phyloP scores from a whole-genome alignment of 495 filamentous ascomycete species.

The Jackrogersella minutella region DNA sequence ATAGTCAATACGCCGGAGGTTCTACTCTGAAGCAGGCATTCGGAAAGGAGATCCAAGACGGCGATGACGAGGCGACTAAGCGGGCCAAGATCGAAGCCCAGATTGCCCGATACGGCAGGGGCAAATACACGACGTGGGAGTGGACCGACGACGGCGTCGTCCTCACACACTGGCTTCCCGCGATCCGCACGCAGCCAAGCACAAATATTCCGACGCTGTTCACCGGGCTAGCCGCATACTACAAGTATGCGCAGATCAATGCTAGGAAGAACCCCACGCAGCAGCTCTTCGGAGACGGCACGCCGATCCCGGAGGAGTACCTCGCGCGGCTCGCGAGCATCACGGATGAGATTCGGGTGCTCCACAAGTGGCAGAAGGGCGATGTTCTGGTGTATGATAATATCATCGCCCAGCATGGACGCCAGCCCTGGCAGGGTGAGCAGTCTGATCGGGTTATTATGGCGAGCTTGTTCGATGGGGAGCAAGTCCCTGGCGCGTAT shows the following conservation, averaged over 20 bases:
- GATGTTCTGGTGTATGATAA: constrained; percentile 59
- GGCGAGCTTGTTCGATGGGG: constrained; percentile 54
- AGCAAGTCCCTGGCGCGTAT: constrained; percentile 55
- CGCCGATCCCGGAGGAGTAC: constrained; percentile 60
- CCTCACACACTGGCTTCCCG: constrained; percentile 49
- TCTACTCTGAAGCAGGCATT: constrained; percentile 63
- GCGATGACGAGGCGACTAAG: constrained; percentile 53
- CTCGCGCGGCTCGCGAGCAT: constrained; percentile 55
- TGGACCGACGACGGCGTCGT: constrained; percentile 57
- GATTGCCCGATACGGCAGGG: constrained; percentile 57
- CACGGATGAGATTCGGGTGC: constrained; percentile 58
- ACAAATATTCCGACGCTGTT: constrained; percentile 62
- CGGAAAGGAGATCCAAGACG: constrained; percentile 57
- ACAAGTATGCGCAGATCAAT: constrained; percentile 48
- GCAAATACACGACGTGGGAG: constrained; percentile 50
- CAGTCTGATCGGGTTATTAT: constrained; percentile 55
- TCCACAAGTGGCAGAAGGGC: constrained; percentile 53
- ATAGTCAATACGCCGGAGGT: constrained; percentile 55
- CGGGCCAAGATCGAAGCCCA: constrained; percentile 60
- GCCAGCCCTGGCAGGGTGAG: constrained; percentile 57
- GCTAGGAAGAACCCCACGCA: constrained; percentile 36
- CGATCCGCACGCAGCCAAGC: constrained; percentile 56
- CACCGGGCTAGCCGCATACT: constrained; percentile 58
- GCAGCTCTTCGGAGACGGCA: constrained; percentile 59
- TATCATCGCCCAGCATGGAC: constrained; percentile 57